phyloP scores from a whole-genome alignment of 257 asterid species.

The Rauvolfia tetraphylla region DNA sequence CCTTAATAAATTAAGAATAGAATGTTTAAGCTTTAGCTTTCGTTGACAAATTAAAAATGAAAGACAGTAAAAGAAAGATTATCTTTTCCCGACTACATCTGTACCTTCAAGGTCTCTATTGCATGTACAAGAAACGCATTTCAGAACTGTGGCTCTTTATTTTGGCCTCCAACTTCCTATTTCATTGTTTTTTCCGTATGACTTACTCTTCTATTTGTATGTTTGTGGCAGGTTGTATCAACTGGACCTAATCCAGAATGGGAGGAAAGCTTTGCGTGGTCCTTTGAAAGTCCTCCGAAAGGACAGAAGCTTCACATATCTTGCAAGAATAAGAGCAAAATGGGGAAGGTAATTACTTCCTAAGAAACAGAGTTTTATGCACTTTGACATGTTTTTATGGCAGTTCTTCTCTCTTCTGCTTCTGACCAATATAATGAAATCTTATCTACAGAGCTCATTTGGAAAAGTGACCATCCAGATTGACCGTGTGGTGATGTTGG shows the following conservation, averaged over 20 bases:
- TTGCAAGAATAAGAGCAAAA: conserved; percentile 99
- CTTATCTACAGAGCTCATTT: conserved; percentile 67
- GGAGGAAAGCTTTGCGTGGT: conserved; percentile 94
- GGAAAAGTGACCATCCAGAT: conserved; percentile 98
- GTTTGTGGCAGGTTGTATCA: conserved; percentile 62
- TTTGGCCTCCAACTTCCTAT: not conserved
- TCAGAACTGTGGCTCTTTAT: not conserved
- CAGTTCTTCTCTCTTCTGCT: not conserved
- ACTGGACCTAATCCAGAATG: conserved; percentile 97
- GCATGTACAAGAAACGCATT: not conserved
- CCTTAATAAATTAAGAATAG: not conserved
- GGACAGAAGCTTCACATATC: conserved; percentile 99
- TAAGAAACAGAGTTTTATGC: not conserved
- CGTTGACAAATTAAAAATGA: not conserved
- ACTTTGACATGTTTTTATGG: not conserved
- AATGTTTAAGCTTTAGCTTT: not conserved
- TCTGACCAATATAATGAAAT: not conserved
- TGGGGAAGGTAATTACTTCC: conserved; percentile 76
- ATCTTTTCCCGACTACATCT: not conserved
- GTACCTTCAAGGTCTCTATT: not conserved
- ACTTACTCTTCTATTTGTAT: conserved; percentile 1
- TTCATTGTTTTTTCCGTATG: not conserved
- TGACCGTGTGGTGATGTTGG: conserved; percentile 97
- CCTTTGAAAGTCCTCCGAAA: conserved; percentile 97
- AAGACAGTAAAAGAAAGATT: not conserved